These are phyloP conservation scores for Metschnikowia rubicola DNA, from an alignment of 805 yeast species.

Conservation along the genomic window DNA sequence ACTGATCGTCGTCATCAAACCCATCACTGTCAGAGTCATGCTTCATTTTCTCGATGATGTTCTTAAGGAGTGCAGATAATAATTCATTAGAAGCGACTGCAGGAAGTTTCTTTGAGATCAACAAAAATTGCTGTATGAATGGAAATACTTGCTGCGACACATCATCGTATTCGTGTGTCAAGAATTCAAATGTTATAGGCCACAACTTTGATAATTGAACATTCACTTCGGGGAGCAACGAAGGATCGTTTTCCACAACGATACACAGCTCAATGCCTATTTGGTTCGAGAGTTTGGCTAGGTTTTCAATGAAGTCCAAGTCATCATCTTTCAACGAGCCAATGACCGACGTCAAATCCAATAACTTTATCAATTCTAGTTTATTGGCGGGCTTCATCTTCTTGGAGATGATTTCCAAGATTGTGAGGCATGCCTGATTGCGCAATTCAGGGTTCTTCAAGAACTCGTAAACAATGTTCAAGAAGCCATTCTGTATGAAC, in stretches of 20 bases:
- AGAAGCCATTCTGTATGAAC: slow-evolving; percentile 58
- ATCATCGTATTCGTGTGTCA: slow-evolving; percentile 85
- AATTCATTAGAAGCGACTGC: slow-evolving; percentile 42
- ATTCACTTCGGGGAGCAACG: slow-evolving; percentile 34
- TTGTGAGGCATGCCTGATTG: slow-evolving; percentile 54
- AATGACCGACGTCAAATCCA: slow-evolving; percentile 60
- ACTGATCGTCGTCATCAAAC: slow-evolving; percentile 56
- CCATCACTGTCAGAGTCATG: slow-evolving; percentile 76
- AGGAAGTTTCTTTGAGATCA: slow-evolving; percentile 59
- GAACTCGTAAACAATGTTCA: slow-evolving; percentile 56
- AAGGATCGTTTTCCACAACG: slow-evolving; percentile 52
- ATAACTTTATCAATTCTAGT: slow-evolving; percentile 61
- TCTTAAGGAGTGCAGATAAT: slow-evolving; percentile 59
- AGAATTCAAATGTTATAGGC: slow-evolving; percentile 68
- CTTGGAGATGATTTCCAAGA: slow-evolving; percentile 65
- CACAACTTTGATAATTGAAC: slow-evolving; percentile 53
- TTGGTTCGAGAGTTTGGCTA: slow-evolving; percentile 70
- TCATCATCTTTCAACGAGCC: slow-evolving; percentile 41
- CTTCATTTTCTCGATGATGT: slow-evolving; percentile 73
- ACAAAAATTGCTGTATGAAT: slow-evolving; percentile 69
- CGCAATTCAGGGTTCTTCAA: slow-evolving; percentile 49
- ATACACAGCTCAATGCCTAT: slow-evolving; percentile 75
- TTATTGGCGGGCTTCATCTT: slow-evolving; percentile 76
- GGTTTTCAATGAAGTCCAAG: slow-evolving; percentile 68
- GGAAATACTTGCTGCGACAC: slow-evolving; percentile 80